Evolutionary conservation across 306 rosid genomes (phyloP).

Genomic region (Quercus aquifolioides): DNA sequence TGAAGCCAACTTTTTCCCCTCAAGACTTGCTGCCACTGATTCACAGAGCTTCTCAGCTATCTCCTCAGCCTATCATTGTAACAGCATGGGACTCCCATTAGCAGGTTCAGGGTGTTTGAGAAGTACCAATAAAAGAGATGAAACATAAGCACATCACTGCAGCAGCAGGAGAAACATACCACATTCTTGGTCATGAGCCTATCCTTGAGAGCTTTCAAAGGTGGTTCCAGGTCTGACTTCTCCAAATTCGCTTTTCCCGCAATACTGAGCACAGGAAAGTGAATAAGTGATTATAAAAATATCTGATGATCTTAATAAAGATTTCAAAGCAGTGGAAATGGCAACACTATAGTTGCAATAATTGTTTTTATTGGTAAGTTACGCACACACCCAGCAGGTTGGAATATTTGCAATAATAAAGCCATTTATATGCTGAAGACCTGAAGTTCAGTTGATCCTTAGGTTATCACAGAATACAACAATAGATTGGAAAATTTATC

Average conservation of each 20-base stretch:
- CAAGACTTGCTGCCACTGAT: slow-evolving; percentile 97
- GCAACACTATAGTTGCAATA: not conserved
- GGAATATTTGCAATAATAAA: not conserved
- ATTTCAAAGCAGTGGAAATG: not conserved
- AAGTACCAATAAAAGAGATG: not conserved
- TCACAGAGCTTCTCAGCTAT: slow-evolving; percentile 99
- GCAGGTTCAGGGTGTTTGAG: slow-evolving; percentile 4
- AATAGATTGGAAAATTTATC: not conserved
- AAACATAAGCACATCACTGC: slow-evolving; percentile 3
- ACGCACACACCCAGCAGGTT: too few species aligned
- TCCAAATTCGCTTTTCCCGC: slow-evolving; percentile 97
- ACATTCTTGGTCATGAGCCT: slow-evolving; percentile 99
- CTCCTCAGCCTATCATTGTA: slow-evolving; percentile 77
- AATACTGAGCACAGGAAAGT: slow-evolving; percentile 54
- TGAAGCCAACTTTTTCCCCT: slow-evolving; percentile 89
- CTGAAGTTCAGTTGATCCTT: not conserved
- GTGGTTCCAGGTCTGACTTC: slow-evolving; percentile 92
- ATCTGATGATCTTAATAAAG: not conserved
- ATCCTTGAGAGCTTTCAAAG: slow-evolving; percentile 92
- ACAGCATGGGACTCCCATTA: slow-evolving; percentile 22
- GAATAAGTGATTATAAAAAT: not conserved
- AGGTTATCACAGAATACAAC: not conserved
- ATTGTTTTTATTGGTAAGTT: too few species aligned
- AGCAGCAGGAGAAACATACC: slow-evolving; percentile 48
- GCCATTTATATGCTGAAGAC: not conserved